These are phyloP conservation scores for Triticum monococcum DNA, from an alignment of 176 grass and related monocot species.

Conservation along the genomic window DNA sequence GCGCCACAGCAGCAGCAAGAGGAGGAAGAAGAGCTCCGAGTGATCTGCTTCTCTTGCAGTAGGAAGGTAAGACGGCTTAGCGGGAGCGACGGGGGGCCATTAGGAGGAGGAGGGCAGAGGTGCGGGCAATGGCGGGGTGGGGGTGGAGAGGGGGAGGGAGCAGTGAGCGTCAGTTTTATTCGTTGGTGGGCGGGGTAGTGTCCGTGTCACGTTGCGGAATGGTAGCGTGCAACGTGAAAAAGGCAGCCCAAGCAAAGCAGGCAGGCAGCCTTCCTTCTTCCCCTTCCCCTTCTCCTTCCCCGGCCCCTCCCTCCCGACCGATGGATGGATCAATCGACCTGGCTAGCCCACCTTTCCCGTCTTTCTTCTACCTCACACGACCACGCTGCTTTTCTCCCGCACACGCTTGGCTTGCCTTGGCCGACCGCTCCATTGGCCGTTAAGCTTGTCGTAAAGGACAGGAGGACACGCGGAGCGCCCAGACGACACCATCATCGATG, in stretches of 20 bases:
- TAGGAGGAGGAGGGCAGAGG: background rate
- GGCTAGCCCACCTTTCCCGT: background rate
- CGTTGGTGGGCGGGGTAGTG: background rate
- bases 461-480: too few relatives aligned
- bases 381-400: background rate
- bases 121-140: background rate
- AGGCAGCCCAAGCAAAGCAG: slow-evolving; percentile 26
- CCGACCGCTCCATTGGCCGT: background rate
- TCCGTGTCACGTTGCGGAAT: background rate
- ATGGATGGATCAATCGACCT: background rate
- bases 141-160: background rate
- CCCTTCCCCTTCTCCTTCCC: too few relatives aligned
- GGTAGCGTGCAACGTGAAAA: slow-evolving; percentile 79
- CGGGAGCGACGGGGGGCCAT: background rate
- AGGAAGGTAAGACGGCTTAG: background rate
- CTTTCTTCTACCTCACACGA: background rate
- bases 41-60: background rate
- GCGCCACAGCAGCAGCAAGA: background rate
- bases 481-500: too few relatives aligned
- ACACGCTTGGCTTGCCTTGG: background rate
- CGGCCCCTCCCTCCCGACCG: background rate
- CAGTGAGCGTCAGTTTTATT: background rate
- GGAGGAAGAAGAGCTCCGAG: background rate
- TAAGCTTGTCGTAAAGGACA: too few relatives aligned
- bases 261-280: background rate